phyloP scores from a whole-genome alignment of 306 rosid genomes.

The Rosa persica region DNA sequence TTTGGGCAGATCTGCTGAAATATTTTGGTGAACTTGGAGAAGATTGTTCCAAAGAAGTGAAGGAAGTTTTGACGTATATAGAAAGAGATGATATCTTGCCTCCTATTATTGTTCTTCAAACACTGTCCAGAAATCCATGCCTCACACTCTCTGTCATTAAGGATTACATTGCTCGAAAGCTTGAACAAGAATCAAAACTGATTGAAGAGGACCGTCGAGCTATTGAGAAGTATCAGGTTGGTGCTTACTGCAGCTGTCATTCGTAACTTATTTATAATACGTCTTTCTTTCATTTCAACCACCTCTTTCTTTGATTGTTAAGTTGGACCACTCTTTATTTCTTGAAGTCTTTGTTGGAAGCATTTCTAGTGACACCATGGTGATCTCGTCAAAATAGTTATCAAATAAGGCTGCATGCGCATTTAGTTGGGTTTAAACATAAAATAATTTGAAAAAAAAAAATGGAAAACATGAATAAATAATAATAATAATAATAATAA shows the following conservation, averaged over 20 bases:
- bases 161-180: constrained; percentile 93
- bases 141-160: constrained; percentile 93
- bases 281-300: constrained; percentile 11
- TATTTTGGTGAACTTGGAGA: constrained; percentile 99
- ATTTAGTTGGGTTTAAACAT: neutral
- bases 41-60: constrained; percentile 97
- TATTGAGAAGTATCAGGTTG: constrained; percentile 92
- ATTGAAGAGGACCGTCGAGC: constrained; percentile 89
- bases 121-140: constrained; percentile 82
- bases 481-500: too few relatives aligned
- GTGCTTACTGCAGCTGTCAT: constrained; percentile 19
- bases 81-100: constrained; percentile 97
- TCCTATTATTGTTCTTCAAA: constrained; percentile 91
- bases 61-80: constrained; percentile 85
- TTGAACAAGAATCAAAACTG: constrained; percentile 90
- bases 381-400: neutral
- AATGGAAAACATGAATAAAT: neutral
- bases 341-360: constrained; percentile 10
- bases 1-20: constrained; percentile 95
- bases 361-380: neutral
- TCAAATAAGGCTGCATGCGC: neutral
- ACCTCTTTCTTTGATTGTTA: neutral
- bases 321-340: neutral
- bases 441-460: neutral
- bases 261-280: constrained; percentile 8